These are phyloP conservation scores for Pulveroboletus sp. DNA, from an alignment of 768 basidiomycete species.

Conservation along the genomic window DNA sequence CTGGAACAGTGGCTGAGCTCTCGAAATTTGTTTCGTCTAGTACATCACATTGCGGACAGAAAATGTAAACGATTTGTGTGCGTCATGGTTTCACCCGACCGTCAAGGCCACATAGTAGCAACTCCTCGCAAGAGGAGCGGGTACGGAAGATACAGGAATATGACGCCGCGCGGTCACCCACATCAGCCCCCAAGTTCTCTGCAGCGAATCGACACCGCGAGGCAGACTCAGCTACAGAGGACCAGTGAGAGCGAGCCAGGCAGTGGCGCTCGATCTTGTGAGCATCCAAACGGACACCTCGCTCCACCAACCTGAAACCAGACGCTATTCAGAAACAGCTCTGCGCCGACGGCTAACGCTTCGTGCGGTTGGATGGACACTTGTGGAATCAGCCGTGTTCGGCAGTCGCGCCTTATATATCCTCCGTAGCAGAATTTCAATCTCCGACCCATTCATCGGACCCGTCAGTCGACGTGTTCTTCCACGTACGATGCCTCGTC, in stretches of 20 bases:
- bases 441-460: constrained; percentile 23
- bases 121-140: constrained; percentile 29
- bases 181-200: constrained; percentile 39
- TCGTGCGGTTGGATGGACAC: constrained; percentile 69
- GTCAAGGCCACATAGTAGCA: constrained; percentile 64
- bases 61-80: constrained; percentile 39
- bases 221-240: constrained; percentile 43
- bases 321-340: constrained; percentile 50
- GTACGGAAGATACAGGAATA: constrained; percentile 82
- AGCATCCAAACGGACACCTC: constrained; percentile 52
- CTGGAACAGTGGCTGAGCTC: background rate
- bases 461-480: constrained; percentile 14
- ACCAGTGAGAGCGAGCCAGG: constrained; percentile 34
- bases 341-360: constrained; percentile 53
- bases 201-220: constrained; percentile 50
- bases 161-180: constrained; percentile 53
- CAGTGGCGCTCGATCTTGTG: constrained; percentile 43
- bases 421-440: constrained; percentile 12
- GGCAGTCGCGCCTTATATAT: constrained; percentile 29
- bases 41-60: background rate
- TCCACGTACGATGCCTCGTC: constrained; percentile 44
- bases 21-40: no score
- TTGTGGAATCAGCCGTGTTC: constrained; percentile 25
- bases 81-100: constrained; percentile 81
- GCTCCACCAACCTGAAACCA: constrained; percentile 73